These are phyloP conservation scores for Pseudomonodictys pantanalensis DNA, from an alignment of 495 filamentous ascomycete species.

Conservation along the genomic window DNA sequence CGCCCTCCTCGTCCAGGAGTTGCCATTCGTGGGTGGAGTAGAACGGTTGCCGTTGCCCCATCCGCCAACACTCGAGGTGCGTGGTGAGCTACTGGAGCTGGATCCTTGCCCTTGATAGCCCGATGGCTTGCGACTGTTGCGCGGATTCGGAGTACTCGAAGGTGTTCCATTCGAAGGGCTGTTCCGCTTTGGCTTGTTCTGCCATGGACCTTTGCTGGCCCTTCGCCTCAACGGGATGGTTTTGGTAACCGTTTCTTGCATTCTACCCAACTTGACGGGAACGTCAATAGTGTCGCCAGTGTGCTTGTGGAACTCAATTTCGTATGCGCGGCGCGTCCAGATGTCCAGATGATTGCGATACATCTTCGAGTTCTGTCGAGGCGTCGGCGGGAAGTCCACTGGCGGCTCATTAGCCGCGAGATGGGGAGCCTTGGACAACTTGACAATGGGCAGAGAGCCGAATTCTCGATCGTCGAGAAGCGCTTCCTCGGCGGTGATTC, in stretches of 20 bases:
- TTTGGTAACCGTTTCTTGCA: too few species aligned
- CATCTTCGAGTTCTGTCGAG: constrained; percentile 14
- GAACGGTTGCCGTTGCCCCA: constrained; percentile 17
- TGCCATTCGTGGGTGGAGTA: constrained; percentile 8
- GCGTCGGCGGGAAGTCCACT: neutral
- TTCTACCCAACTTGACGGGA: too few species aligned
- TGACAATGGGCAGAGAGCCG: constrained; percentile 39
- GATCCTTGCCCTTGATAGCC: constrained; percentile 23
- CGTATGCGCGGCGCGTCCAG: neutral
- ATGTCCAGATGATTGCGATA: constrained; percentile 8
- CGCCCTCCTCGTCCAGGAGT: constrained; percentile 19
- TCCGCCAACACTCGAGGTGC: constrained; percentile 4
- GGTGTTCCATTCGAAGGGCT: neutral
- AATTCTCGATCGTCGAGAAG: constrained; percentile 44
- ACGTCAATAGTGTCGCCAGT: too few species aligned
- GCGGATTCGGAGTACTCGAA: constrained; percentile 7
- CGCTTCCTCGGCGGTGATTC: constrained; percentile 33
- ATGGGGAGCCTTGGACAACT: constrained; percentile 31
- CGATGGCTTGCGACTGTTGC: constrained; percentile 16
- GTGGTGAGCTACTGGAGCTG: constrained; percentile 8
- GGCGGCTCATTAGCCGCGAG: constrained; percentile 23
- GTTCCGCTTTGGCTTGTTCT: constrained; percentile 19
- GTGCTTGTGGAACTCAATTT: neutral
- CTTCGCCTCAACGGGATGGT: too few species aligned
- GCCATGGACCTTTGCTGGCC: too few species aligned